Percentiles rank a stretch among this genome's conserved stretches.
Conservation (phyloP, 2,329 filamentous ascomycete genomes). For the Pseudogymnoascus sp. region DNA sequence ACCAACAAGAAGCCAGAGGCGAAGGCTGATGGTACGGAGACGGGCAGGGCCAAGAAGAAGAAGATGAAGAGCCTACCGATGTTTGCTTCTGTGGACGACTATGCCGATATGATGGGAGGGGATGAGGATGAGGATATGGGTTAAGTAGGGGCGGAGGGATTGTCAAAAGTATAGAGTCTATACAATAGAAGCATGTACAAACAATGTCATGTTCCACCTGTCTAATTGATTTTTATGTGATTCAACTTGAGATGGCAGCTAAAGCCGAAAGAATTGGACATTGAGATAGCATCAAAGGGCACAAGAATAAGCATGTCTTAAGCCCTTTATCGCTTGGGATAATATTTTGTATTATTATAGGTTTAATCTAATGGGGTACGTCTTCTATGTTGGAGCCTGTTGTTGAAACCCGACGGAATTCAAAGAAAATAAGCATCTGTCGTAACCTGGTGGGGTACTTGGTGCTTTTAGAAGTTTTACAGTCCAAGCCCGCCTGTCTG, state of each 20-base stretch:
- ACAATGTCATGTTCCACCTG: slow-evolving; percentile 13
- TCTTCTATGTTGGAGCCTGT: background rate
- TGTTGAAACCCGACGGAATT: background rate
- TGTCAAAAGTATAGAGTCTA: background rate
- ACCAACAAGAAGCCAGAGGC: slow-evolving; percentile 33
- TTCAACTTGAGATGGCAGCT: background rate
- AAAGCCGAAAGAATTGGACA: background rate
- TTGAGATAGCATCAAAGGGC: background rate
- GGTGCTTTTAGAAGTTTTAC: background rate
- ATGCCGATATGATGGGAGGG: slow-evolving; percentile 72
- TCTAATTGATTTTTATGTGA: background rate
- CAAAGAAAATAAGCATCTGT: background rate
- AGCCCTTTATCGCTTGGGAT: too few species aligned
- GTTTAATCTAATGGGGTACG: background rate
- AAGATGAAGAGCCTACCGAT: slow-evolving; percentile 84
- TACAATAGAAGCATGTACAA: slow-evolving; percentile 10
- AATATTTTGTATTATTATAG: background rate
- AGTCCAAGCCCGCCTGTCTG: background rate
- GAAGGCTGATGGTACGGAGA: slow-evolving; percentile 33
- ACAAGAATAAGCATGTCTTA: too few species aligned
- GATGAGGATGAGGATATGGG: slow-evolving; percentile 48
- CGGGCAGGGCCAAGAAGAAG: slow-evolving; percentile 59
- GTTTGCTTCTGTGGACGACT: slow-evolving; percentile 91
- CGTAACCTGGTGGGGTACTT: background rate
- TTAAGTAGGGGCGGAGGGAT: background rate